phyloP scores from a whole-genome alignment of 148 eudicot species.

The Nyssa sinensis region DNA sequence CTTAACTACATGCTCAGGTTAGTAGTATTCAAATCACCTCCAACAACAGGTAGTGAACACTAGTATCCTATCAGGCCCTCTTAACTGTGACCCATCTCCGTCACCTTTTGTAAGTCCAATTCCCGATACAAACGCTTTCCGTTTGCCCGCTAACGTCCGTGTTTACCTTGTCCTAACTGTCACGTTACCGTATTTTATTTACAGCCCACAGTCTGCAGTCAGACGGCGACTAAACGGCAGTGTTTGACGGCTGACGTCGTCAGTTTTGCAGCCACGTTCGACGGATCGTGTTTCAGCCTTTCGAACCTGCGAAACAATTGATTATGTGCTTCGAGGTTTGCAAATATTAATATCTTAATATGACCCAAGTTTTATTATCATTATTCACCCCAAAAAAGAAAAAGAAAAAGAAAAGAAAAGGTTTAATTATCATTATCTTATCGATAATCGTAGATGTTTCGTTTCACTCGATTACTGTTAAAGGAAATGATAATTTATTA shows the following conservation, averaged over 20 bases:
- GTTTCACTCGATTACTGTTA: no score
- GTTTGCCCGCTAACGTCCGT: background rate
- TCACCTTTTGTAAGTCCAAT: background rate
- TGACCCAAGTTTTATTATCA: no score
- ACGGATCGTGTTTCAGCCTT: conserved; percentile 14
- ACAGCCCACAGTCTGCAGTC: background rate
- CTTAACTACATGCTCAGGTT: background rate
- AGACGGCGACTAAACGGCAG: conserved; percentile 2
- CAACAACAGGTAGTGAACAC: background rate
- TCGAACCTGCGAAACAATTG: conserved; percentile 11
- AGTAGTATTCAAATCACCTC: background rate
- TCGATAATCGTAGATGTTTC: no score
- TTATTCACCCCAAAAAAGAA: no score
- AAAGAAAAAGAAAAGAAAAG: no score
- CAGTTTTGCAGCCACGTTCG: background rate
- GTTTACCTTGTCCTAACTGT: background rate
- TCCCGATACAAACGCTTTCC: background rate
- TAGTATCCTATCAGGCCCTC: background rate
- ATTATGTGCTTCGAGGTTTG: conserved; percentile 5
- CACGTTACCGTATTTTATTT: background rate
- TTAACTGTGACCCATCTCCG: conserved; percentile 9
- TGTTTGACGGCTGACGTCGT: conserved; percentile 4
- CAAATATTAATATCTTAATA: no score
- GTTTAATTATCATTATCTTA: no score
- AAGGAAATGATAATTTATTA: no score